These are phyloP conservation scores for Leccinum obscurum DNA, from an alignment of 768 basidiomycete genomes.

Conservation along the genomic window DNA sequence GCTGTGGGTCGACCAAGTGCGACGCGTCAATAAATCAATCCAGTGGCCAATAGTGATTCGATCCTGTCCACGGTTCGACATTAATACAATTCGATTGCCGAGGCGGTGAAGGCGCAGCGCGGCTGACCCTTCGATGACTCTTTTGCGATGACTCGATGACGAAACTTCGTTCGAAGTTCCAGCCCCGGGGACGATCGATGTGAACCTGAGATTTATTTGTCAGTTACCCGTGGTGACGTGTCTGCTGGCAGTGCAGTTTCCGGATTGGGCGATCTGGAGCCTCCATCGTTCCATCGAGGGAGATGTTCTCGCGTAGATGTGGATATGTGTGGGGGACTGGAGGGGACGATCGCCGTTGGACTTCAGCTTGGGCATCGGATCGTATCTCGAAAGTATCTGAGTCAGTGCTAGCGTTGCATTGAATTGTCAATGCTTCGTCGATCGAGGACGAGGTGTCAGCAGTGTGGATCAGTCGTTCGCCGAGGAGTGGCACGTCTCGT, in stretches of 20 bases:
- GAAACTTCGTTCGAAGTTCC: slow-evolving; percentile 5
- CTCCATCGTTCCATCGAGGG: not conserved
- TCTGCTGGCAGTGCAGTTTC: slow-evolving; percentile 2
- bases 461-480: not conserved
- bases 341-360: not conserved
- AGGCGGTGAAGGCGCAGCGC: not conserved
- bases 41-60: not conserved
- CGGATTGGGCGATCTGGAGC: slow-evolving; percentile 1
- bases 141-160: not conserved
- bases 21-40: not conserved
- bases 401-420: not conserved
- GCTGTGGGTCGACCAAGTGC: not conserved
- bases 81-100: not conserved
- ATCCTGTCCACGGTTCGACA: not conserved
- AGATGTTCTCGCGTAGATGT: not conserved
- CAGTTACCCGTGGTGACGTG: slow-evolving; percentile 1
- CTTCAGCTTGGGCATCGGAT: not conserved
- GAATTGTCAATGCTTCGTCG: slow-evolving; percentile 1
- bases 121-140: not conserved
- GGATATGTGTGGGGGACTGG: not conserved
- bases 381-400: not conserved
- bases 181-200: not conserved
- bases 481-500: slow-evolving; percentile 8
- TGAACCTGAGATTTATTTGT: not conserved
- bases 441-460: not conserved